Conservation (phyloP, 148 eudicot species). For the Amaranthus hypochondriacus region DNA sequence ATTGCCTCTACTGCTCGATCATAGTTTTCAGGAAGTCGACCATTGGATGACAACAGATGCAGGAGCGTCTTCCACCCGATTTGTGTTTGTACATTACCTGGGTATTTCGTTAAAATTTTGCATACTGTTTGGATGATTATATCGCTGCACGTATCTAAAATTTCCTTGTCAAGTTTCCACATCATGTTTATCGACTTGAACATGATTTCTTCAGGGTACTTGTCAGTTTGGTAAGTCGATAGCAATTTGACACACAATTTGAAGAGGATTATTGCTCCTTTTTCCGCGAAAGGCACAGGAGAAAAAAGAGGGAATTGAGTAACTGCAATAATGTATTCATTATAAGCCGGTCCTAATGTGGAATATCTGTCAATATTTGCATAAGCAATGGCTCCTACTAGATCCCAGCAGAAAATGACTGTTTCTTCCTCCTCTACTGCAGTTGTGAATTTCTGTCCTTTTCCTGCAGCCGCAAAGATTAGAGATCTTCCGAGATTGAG, state of each 20-base stretch:
- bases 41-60: conserved; percentile 57
- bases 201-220: conserved; percentile 59
- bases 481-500: conserved; percentile 74
- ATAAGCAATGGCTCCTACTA: conserved; percentile 36
- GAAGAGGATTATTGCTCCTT: conserved; percentile 48
- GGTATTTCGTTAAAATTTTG: conserved; percentile 50
- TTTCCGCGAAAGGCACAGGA: conserved; percentile 74
- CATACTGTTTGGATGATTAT: conserved; percentile 41
- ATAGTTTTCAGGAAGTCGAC: conserved; percentile 71
- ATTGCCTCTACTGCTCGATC: conserved; percentile 67
- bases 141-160: conserved; percentile 66
- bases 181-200: conserved; percentile 73
- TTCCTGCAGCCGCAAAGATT: conserved; percentile 85
- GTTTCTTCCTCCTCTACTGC: conserved; percentile 91
- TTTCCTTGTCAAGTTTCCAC: conserved; percentile 78
- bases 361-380: conserved; percentile 52
- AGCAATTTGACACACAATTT: conserved; percentile 55
- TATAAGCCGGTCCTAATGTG: conserved; percentile 69
- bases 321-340: conserved; percentile 57
- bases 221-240: conserved; percentile 45
- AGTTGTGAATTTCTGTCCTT: conserved; percentile 90
- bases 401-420: conserved; percentile 86
- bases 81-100: conserved; percentile 51
- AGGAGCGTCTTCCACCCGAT: conserved; percentile 79
- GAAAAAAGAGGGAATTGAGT: conserved; percentile 78